phyloP scores from a whole-genome alignment of 164 flowering plant species.

The Sextonia rubra region DNA sequence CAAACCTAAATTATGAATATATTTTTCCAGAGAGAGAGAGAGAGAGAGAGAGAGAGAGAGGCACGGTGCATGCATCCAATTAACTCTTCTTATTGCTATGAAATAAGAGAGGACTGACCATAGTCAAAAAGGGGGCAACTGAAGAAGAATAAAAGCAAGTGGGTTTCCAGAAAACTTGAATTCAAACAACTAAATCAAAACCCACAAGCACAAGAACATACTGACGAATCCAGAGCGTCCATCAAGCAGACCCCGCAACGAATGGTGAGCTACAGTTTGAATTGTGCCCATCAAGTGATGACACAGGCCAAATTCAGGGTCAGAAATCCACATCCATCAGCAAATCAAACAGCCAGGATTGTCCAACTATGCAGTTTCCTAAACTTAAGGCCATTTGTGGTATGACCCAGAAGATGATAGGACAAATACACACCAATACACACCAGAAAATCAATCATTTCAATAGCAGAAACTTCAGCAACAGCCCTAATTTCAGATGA shows the following conservation, averaged over 20 bases:
- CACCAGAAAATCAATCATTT: neutral
- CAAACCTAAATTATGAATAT: no score
- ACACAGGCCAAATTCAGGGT: neutral
- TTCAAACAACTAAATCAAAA: no score
- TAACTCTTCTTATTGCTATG: no score
- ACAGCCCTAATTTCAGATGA: neutral
- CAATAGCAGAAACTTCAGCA: neutral
- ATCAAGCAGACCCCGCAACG: neutral
- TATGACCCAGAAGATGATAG: neutral
- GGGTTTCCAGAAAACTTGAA: no score
- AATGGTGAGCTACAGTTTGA: neutral
- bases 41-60: no score
- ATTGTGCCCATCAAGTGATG: neutral
- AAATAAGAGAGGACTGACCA: no score
- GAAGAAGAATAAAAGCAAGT: no score
- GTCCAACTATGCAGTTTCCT: neutral
- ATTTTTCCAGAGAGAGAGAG: no score
- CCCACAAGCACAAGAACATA: no score
- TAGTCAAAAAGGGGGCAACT: no score
- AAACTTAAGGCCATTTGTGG: neutral
- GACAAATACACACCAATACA: neutral
- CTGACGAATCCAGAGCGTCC: neutral
- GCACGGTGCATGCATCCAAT: no score
- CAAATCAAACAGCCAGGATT: neutral
- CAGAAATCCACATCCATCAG: neutral